A percentile compares a stretch with the other conserved stretches of the same genome.
phyloP scores from a whole-genome alignment of 305 asterid genomes.

The Fraxinus xanthoxyloides region DNA sequence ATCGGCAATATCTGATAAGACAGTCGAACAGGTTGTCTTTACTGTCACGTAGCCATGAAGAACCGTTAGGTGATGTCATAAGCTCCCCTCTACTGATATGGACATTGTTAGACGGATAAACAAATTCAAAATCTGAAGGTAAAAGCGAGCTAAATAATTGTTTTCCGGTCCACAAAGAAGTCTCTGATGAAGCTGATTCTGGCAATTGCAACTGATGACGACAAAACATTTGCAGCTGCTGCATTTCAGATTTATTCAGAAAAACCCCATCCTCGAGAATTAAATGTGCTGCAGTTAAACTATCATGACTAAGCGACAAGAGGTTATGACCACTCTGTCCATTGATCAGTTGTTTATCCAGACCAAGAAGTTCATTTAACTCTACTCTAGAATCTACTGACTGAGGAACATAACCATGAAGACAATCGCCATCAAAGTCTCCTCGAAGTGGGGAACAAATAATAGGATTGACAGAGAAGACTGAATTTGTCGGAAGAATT shows the following conservation, averaged over 20 bases:
- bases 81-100: slow-evolving; percentile 67
- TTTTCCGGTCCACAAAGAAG: slow-evolving; percentile 78
- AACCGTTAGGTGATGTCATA: slow-evolving; percentile 48
- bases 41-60: slow-evolving; percentile 74
- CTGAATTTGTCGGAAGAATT: slow-evolving; percentile 62
- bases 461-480: slow-evolving; percentile 76
- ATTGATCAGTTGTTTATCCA: slow-evolving; percentile 60
- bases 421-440: slow-evolving; percentile 97
- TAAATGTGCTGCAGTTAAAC: slow-evolving; percentile 83
- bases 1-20: slow-evolving; percentile 50
- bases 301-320: slow-evolving; percentile 82
- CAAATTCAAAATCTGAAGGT: slow-evolving; percentile 61
- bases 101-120: slow-evolving; percentile 46
- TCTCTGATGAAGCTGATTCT: slow-evolving; percentile 29
- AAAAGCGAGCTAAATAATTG: slow-evolving; percentile 70
- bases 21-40: slow-evolving; percentile 53
- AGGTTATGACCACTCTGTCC: slow-evolving; percentile 85
- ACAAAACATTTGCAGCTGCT: slow-evolving; percentile 88
- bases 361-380: slow-evolving; percentile 74
- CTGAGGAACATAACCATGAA: slow-evolving; percentile 94
- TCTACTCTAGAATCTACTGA: slow-evolving; percentile 69
- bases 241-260: slow-evolving; percentile 60
- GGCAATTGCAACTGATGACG: slow-evolving; percentile 44
- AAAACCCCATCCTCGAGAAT: slow-evolving; percentile 63
- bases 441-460: slow-evolving; percentile 88